A percentile compares a stretch with the other conserved stretches of the same genome.
Evolutionary conservation across 139 green algal genomes (phyloP).

Genomic region (Nannochloris sp.): DNA sequence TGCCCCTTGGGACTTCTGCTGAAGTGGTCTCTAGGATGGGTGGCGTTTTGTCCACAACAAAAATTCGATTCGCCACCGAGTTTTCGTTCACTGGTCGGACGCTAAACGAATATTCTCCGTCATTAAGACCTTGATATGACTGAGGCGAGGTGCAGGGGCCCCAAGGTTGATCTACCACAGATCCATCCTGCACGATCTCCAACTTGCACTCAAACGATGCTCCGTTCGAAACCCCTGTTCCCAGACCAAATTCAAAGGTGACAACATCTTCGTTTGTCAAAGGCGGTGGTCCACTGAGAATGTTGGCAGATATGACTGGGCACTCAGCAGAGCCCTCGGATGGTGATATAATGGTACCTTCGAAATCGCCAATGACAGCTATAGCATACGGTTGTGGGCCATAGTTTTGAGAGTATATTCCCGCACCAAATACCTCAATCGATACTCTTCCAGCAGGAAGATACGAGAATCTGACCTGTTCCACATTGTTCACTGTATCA

Average conservation of each 20-base stretch:
- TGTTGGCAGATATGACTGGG: slow-evolving; percentile 24
- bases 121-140: slow-evolving; percentile 19
- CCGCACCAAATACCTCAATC: slow-evolving; percentile 34
- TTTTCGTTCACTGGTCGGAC: slow-evolving; percentile 27
- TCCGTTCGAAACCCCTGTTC: slow-evolving; percentile 11
- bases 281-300: slow-evolving; percentile 24
- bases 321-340: slow-evolving; percentile 6
- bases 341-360: slow-evolving; percentile 17
- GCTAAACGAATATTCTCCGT: slow-evolving; percentile 42
- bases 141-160: slow-evolving; percentile 27
- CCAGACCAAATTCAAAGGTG: slow-evolving; percentile 30
- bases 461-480: slow-evolving; percentile 41
- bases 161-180: slow-evolving; percentile 1
- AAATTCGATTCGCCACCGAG: slow-evolving; percentile 2
- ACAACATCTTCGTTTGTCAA: slow-evolving; percentile 10
- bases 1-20: slow-evolving; percentile 13
- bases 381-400: slow-evolving; percentile 61
- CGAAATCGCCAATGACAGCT: slow-evolving; percentile 48
- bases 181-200: slow-evolving; percentile 2
- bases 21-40: slow-evolving; percentile 12
- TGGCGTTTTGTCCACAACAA: slow-evolving; percentile 29
- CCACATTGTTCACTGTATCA: slow-evolving; percentile 75
- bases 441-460: slow-evolving; percentile 49
- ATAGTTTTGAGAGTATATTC: slow-evolving; percentile 2
- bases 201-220: slow-evolving; percentile 35